These are phyloP conservation scores for Albizia julibrissin DNA, from an alignment of 306 rosid genomes.

Conservation along the genomic window DNA sequence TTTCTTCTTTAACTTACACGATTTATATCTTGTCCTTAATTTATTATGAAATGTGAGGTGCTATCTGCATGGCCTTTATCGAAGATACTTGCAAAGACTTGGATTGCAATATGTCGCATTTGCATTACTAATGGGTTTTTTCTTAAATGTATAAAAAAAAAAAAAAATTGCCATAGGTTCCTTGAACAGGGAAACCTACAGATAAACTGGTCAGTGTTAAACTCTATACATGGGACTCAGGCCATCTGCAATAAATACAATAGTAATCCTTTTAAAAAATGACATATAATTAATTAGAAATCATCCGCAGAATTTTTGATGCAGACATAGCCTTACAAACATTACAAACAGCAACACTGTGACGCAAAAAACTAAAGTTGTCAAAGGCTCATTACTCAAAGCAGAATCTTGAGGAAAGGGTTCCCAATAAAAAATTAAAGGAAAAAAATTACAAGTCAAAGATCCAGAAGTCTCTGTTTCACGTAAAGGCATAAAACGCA, in stretches of 20 bases:
- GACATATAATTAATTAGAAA: background rate
- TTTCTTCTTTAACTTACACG: background rate
- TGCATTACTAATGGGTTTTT: background rate
- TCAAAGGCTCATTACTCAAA: background rate
- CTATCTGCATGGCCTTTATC: background rate
- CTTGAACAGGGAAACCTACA: background rate
- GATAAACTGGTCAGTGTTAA: background rate
- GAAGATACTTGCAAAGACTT: background rate
- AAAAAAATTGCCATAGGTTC: background rate
- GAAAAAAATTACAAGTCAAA: background rate
- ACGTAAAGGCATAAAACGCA: background rate
- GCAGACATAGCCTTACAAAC: background rate
- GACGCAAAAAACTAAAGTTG: background rate
- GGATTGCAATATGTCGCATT: background rate
- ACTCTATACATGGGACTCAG: background rate
- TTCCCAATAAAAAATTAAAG: background rate
- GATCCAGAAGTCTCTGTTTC: background rate
- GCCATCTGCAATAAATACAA: background rate
- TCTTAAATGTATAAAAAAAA: background rate
- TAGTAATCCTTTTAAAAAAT: background rate
- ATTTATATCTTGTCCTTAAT: background rate
- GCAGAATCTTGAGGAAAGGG: background rate
- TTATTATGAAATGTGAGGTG: background rate
- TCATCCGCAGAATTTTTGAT: background rate
- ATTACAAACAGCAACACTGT: background rate